These are phyloP conservation scores for Exophiala sideris DNA, from an alignment of 2,329 filamentous ascomycete genomes.

Conservation along the genomic window DNA sequence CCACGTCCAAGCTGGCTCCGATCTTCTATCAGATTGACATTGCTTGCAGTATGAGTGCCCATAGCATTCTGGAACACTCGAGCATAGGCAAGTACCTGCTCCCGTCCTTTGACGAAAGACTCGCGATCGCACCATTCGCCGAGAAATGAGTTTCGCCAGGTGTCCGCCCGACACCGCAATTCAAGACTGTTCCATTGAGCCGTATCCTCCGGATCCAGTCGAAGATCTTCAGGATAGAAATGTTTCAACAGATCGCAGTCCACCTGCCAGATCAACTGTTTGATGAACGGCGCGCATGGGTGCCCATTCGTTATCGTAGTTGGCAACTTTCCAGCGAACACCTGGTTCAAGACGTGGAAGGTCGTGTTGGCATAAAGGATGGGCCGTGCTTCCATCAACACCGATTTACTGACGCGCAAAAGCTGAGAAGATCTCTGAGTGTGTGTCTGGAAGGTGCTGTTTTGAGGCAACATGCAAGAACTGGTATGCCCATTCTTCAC, in stretches of 20 bases:
- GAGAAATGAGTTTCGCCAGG: conserved; percentile 25
- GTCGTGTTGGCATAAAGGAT: conserved; percentile 25
- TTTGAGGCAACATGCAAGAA: conserved; percentile 17
- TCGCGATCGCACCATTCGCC: conserved; percentile 27
- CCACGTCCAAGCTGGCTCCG: conserved; percentile 21
- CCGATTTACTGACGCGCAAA: conserved; percentile 20
- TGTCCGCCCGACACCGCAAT: conserved; percentile 24
- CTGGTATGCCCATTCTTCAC: conserved; percentile 12
- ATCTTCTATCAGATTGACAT: conserved; percentile 21
- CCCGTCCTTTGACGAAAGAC: conserved; percentile 19
- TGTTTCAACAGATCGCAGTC: conserved; percentile 26
- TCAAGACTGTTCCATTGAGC: conserved; percentile 18
- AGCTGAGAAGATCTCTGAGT: conserved; percentile 20
- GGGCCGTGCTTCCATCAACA: conserved; percentile 23
- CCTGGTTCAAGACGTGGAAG: conserved; percentile 19
- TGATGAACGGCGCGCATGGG: conserved; percentile 13
- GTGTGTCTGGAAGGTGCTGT: conserved; percentile 2
- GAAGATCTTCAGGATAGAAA: conserved; percentile 18
- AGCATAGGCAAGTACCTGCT: conserved; percentile 23
- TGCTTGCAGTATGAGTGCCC: conserved; percentile 2
- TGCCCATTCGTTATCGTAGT: conserved; percentile 14
- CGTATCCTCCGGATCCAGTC: conserved; percentile 8
- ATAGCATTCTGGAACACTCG: conserved; percentile 19
- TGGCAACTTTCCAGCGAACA: conserved; percentile 25
- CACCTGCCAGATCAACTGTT: conserved; percentile 25